Percentiles rank a stretch among this genome's conserved stretches.
Evolutionary conservation across 2,329 filamentous ascomycete genomes (phyloP).

Genomic region (Fusarium coffeatum): DNA sequence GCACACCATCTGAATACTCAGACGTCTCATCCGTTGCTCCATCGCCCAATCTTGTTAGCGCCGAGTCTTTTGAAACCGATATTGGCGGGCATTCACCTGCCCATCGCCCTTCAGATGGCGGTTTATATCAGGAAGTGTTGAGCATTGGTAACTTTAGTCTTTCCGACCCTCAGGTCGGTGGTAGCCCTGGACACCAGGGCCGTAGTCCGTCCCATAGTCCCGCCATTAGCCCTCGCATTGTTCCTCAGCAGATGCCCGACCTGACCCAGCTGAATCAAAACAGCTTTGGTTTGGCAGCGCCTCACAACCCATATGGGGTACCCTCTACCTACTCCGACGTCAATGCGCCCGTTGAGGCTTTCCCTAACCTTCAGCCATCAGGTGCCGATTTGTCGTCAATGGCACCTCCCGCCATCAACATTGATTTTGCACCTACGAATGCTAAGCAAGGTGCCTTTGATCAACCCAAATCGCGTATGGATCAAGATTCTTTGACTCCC

Average conservation of each 20-base stretch:
- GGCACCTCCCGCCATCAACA: conserved; percentile 94
- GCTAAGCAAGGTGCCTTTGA: conserved; percentile 52
- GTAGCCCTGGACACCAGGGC: conserved; percentile 74
- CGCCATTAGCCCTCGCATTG: conserved; percentile 72
- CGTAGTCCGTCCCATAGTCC: conserved; percentile 83
- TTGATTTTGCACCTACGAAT: conserved; percentile 87
- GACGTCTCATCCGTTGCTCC: conserved; percentile 88
- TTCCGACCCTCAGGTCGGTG: conserved; percentile 73
- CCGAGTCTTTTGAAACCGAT: conserved; percentile 81
- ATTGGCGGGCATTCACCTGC: conserved; percentile 82
- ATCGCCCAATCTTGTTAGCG: conserved; percentile 82
- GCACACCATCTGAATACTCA: conserved; percentile 89
- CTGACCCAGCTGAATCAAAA: conserved; percentile 62
- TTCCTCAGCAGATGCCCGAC: conserved; percentile 67
- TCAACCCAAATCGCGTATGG: conserved; percentile 71
- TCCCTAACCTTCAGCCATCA: conserved; percentile 63
- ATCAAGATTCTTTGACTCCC: conserved; percentile 84
- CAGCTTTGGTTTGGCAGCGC: conserved; percentile 57
- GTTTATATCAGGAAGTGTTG: conserved; percentile 81
- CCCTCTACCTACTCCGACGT: conserved; percentile 53
- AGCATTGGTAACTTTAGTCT: conserved; percentile 84
- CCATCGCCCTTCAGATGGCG: conserved; percentile 77
- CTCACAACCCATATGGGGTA: conserved; percentile 54
- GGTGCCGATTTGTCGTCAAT: conserved; percentile 73
- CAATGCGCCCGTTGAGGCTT: conserved; percentile 59